Conservation (phyloP, 768 basidiomycete genomes). For the Boletus insuetus region DNA sequence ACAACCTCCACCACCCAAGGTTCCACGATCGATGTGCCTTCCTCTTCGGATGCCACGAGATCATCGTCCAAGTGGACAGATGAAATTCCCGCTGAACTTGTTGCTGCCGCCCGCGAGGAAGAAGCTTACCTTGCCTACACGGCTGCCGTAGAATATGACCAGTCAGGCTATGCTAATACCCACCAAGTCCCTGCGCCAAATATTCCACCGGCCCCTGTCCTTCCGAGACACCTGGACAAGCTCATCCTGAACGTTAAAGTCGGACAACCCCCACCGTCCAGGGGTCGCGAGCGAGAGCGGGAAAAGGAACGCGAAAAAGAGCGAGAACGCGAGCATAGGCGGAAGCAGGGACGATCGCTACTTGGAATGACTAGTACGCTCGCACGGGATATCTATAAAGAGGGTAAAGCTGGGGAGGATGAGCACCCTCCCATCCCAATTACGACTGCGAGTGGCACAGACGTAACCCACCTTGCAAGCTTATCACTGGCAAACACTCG, state of each 20-base stretch:
- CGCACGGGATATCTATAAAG: slow-evolving; percentile 26
- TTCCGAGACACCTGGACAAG: slow-evolving; percentile 91
- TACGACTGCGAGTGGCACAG: slow-evolving; percentile 39
- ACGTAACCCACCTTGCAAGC: slow-evolving; percentile 33
- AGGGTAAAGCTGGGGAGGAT: slow-evolving; percentile 19
- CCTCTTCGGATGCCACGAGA: slow-evolving; percentile 29
- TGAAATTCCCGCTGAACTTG: slow-evolving; percentile 73
- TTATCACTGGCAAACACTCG: slow-evolving; percentile 26
- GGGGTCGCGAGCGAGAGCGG: slow-evolving; percentile 35
- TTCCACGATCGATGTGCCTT: slow-evolving; percentile 28
- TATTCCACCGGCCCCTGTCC: slow-evolving; percentile 82
- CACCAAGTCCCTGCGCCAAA: slow-evolving; percentile 59
- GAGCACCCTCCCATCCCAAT: slow-evolving; percentile 32
- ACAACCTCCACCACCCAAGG: slow-evolving; percentile 35
- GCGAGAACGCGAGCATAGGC: slow-evolving; percentile 30
- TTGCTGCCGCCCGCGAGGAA: slow-evolving; percentile 79
- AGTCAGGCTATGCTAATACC: slow-evolving; percentile 35
- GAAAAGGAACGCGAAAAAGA: slow-evolving; percentile 36
- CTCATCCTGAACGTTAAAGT: slow-evolving; percentile 74
- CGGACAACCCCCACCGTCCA: slow-evolving; percentile 31
- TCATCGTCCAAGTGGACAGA: slow-evolving; percentile 61
- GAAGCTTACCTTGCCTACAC: slow-evolving; percentile 62
- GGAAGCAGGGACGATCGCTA: slow-evolving; percentile 32
- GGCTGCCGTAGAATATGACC: slow-evolving; percentile 32
- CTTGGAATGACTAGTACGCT: slow-evolving; percentile 36